These are phyloP conservation scores for Iodosphaeria phyllophila DNA, from an alignment of 2,329 filamentous ascomycete genomes.

Conservation along the genomic window DNA sequence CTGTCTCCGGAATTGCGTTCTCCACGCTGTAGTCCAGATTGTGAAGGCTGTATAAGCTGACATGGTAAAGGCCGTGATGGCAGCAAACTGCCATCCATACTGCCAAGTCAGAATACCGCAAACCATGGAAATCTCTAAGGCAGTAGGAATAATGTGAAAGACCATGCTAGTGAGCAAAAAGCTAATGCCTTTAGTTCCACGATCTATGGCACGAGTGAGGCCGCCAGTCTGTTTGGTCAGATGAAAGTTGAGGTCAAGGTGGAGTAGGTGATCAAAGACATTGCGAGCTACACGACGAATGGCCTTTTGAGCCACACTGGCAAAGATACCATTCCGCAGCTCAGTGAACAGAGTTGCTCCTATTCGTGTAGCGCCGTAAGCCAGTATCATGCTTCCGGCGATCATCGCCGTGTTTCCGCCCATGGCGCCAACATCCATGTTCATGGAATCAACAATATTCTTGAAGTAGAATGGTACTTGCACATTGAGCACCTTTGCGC, in stretches of 20 bases:
- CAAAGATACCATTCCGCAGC: slow-evolving; percentile 87
- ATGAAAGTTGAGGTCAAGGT: slow-evolving; percentile 84
- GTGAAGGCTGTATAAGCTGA: slow-evolving; percentile 90
- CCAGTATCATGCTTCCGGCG: slow-evolving; percentile 82
- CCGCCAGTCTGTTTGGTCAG: slow-evolving; percentile 88
- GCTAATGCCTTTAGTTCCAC: slow-evolving; percentile 96
- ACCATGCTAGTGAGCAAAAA: slow-evolving; percentile 97
- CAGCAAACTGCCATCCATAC: slow-evolving; percentile 80
- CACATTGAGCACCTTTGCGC: slow-evolving; percentile 89
- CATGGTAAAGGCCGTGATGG: slow-evolving; percentile 84
- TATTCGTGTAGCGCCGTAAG: slow-evolving; percentile 77
- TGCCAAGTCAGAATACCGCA: slow-evolving; percentile 94
- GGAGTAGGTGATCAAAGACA: slow-evolving; percentile 79
- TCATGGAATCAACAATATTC: slow-evolving; percentile 93
- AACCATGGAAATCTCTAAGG: slow-evolving; percentile 84
- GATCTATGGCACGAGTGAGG: slow-evolving; percentile 80
- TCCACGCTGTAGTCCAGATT: slow-evolving; percentile 89
- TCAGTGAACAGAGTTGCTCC: slow-evolving; percentile 84
- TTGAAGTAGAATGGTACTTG: slow-evolving; percentile 99
- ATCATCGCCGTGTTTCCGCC: slow-evolving; percentile 83
- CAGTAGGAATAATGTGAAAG: slow-evolving; percentile 87
- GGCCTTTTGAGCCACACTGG: slow-evolving; percentile 89
- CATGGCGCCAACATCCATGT: slow-evolving; percentile 70
- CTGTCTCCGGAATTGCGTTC: slow-evolving; percentile 87
- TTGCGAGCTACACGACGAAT: slow-evolving; percentile 81